These are phyloP conservation scores for Setaria italica DNA, from an alignment of 202 grass and related monocot species.

Conservation along the genomic window DNA sequence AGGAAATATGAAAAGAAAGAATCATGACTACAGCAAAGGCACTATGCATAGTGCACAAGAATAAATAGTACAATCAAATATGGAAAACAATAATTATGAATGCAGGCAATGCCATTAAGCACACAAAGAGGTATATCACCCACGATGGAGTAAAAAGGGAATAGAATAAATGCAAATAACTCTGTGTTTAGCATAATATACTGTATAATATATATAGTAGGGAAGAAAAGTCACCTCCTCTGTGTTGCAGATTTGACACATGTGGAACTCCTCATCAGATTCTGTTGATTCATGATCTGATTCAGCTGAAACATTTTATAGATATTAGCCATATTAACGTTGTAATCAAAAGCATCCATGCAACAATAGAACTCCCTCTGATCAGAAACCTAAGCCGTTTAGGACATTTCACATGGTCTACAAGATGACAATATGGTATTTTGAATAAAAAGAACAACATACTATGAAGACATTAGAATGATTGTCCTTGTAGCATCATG, in stretches of 20 bases:
- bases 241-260: constrained; percentile 93
- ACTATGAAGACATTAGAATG: background rate
- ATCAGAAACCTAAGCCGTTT: background rate
- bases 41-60: background rate
- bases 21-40: background rate
- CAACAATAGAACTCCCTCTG: constrained; percentile 28
- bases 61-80: background rate
- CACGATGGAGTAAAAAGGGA: constrained; percentile 29
- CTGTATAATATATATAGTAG: background rate
- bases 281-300: constrained; percentile 87
- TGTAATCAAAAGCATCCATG: constrained; percentile 31
- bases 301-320: constrained; percentile 75
- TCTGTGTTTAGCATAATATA: constrained; percentile 30
- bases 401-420: background rate
- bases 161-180: constrained; percentile 28
- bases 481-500: background rate
- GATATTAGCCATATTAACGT: constrained; percentile 39
- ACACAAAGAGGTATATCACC: constrained; percentile 3
- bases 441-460: background rate
- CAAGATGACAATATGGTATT: background rate
- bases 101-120: background rate
- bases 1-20: constrained; percentile 45
- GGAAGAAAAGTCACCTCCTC: constrained; percentile 67
- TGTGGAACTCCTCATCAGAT: constrained; percentile 98
- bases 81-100: background rate